Evolutionary conservation across 2,329 filamentous ascomycete species (phyloP).

Genomic region (Aspergillus fumigatus): DNA sequence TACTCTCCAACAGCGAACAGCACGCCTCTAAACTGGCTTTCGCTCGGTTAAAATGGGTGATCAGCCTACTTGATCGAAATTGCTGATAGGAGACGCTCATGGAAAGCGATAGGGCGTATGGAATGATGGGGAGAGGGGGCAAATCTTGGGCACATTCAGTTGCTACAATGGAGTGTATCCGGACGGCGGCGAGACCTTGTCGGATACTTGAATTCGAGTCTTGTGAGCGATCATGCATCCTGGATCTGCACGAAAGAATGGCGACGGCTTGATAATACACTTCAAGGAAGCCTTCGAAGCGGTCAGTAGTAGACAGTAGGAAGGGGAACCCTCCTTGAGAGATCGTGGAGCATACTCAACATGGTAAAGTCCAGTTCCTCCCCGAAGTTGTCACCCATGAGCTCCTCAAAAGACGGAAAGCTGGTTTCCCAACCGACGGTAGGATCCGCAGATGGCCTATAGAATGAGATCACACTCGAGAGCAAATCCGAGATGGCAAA

Average conservation of each 20-base stretch:
- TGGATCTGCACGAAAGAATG: constrained; percentile 53
- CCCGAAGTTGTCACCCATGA: constrained; percentile 24
- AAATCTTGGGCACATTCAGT: constrained; percentile 43
- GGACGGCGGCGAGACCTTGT: constrained; percentile 52
- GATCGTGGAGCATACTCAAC: constrained; percentile 18
- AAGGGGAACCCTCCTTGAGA: neutral
- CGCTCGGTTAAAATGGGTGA: constrained; percentile 33
- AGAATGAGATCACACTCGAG: constrained; percentile 37
- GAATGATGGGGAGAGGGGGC: constrained; percentile 51
- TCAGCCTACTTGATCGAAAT: constrained; percentile 49
- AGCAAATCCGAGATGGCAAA: constrained; percentile 35
- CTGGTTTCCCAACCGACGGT: constrained; percentile 36
- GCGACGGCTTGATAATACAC: constrained; percentile 55
- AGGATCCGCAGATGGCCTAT: constrained; percentile 31
- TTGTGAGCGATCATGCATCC: constrained; percentile 31
- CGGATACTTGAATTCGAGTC: constrained; percentile 50
- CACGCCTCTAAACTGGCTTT: constrained; percentile 33
- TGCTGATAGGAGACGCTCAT: constrained; percentile 55
- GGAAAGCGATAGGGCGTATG: constrained; percentile 53
- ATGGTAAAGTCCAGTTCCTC: constrained; percentile 26
- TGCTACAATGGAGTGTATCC: constrained; percentile 50
- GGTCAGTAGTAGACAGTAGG: neutral
- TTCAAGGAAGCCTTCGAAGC: constrained; percentile 44
- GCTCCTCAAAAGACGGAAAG: constrained; percentile 35
- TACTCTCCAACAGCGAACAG: constrained; percentile 31